These are phyloP conservation scores for Marasmius tenuissimus DNA, from an alignment of 1,284 basidiomycete genomes.

Conservation along the genomic window DNA sequence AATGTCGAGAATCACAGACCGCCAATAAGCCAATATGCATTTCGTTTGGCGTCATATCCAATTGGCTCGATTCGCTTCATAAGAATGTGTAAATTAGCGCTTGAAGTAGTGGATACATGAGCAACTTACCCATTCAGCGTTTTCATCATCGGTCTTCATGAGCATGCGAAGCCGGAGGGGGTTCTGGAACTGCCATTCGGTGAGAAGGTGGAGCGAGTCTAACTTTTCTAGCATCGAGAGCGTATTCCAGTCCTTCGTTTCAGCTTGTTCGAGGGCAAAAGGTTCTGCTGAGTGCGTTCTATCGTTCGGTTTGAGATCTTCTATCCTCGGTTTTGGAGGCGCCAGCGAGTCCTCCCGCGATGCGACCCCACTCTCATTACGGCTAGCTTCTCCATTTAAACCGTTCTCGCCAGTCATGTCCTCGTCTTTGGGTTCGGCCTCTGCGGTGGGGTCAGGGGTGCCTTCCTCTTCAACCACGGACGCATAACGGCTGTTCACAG, in stretches of 20 bases:
- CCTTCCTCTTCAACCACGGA: slow-evolving; percentile 16
- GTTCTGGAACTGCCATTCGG: slow-evolving; percentile 83
- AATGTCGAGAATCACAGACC: slow-evolving; percentile 39
- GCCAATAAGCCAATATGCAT: slow-evolving; percentile 89
- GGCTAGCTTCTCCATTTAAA: neutral
- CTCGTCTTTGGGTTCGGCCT: slow-evolving; percentile 4
- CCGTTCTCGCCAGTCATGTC: neutral
- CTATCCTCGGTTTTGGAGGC: slow-evolving; percentile 3
- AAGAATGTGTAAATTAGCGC: neutral
- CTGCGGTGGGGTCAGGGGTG: slow-evolving; percentile 10
- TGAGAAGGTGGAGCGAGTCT: slow-evolving; percentile 70
- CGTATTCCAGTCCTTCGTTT: slow-evolving; percentile 64
- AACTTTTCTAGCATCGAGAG: slow-evolving; percentile 73
- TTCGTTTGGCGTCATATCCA: slow-evolving; percentile 79
- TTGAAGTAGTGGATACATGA: neutral
- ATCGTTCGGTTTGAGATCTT: neutral
- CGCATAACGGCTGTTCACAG: slow-evolving; percentile 20
- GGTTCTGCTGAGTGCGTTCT: slow-evolving; percentile 1
- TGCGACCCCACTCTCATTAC: neutral
- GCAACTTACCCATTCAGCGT: slow-evolving; percentile 67
- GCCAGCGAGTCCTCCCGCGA: neutral
- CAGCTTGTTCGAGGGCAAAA: slow-evolving; percentile 21
- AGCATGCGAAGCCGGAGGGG: slow-evolving; percentile 60
- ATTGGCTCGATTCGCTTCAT: slow-evolving; percentile 83
- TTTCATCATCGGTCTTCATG: slow-evolving; percentile 78